phyloP scores from a whole-genome alignment of 78 protist genomes.

The Diacronema lutheri region DNA sequence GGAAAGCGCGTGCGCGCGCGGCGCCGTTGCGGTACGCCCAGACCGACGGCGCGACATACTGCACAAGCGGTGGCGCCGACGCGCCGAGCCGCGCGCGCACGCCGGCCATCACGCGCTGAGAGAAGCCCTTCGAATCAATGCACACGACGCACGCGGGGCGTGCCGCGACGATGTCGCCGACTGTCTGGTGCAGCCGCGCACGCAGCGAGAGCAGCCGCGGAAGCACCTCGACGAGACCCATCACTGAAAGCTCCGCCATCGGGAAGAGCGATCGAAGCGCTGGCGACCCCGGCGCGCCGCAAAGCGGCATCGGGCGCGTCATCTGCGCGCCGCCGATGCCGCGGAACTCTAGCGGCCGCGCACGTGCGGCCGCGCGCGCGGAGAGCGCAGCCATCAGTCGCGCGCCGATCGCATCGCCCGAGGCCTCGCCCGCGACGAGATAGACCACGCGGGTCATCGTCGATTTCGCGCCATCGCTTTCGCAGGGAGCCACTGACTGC shows the following conservation, averaged over 20 bases:
- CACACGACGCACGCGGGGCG: background rate
- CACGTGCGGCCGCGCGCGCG: background rate
- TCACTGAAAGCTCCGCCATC: background rate
- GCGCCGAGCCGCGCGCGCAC: background rate
- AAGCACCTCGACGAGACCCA: background rate
- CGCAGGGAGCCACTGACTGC: too few relatives aligned
- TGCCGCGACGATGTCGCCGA: background rate
- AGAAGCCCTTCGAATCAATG: slow-evolving; percentile 15
- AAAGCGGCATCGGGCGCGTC: background rate
- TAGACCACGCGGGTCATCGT: background rate
- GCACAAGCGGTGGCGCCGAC: background rate
- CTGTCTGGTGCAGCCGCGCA: background rate
- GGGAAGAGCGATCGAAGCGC: background rate
- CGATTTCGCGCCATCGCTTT: too few relatives aligned
- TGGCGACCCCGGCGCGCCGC: too few relatives aligned
- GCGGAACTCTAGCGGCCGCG: background rate
- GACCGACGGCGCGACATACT: slow-evolving; percentile 6
- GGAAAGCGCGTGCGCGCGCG: background rate
- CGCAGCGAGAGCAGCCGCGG: background rate
- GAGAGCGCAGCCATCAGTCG: background rate
- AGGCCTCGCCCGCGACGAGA: background rate
- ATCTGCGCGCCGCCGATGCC: background rate
- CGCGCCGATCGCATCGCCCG: slow-evolving; percentile 1
- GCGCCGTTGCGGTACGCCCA: background rate
- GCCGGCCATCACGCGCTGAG: background rate